Base-by-base conservation (phyloP, 768 basidiomycete genomes). In the Trametes sanguinea region DNA sequence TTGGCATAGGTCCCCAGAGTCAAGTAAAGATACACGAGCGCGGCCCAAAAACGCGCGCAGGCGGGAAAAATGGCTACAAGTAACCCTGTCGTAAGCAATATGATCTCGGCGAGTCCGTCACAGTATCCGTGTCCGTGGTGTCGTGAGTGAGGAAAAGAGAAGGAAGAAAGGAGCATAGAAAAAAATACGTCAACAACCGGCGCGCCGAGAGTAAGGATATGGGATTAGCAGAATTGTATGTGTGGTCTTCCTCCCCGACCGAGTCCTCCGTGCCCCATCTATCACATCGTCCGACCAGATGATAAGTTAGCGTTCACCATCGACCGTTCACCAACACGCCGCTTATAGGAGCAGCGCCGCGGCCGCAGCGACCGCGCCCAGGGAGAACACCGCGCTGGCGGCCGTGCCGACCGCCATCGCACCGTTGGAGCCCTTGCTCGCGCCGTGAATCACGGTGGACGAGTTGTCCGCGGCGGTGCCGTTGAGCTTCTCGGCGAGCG, bases 401-500 rank as follows among this genome's bases (percentile, higher is more conserved):
- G 45, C 53, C 54, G 54, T 33, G 57, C 53, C 55, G 33, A 60
- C 54, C 37, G 53, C 47, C 22, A 22, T 22, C 22, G 58, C 65
- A 54, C 63, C 64, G 56, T 43, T 54, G 8, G 64, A 32, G 43
- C 57, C 54, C n/a, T 37, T 37, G 35, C 11, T 11, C 35, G 11
- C 6, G 35, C 35, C 35, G 35, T 37, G 6, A 11, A 11, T 11
- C 6, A 11, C 11, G 35, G 35, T 37, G 35, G 35, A 37, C 35
- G 35, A 82, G 50, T n/a, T 51, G 11, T 13, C 33, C 6, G 55
- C 11, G 37, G 11, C 11, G 46, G 57, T 60, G 55, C 83, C 84
- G 68, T 86, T 86, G 61, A 84, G 71, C 54, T 77, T 69, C 73
- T 77, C 76, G 17, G 87, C 85, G 50, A 85, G 77, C 45, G 73